phyloP scores from a whole-genome alignment of 192 early-diverging fungal genomes.

The Dissophora globulifera region DNA sequence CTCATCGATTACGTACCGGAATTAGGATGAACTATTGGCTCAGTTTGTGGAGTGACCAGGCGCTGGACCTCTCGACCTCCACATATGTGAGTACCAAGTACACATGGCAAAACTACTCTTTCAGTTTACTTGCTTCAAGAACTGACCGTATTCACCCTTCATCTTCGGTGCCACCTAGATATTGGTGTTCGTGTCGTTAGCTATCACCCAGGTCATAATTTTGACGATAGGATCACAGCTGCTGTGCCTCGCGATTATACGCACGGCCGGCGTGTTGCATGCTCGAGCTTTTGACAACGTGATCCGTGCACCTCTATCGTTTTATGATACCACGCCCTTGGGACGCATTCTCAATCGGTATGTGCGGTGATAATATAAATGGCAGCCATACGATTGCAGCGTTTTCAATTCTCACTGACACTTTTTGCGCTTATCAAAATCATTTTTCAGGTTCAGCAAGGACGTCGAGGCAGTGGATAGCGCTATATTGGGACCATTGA shows the following conservation, averaged over 20 bases:
- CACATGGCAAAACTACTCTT: too few relatives aligned
- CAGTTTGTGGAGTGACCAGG: conserved; percentile 11
- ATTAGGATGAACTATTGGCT: conserved; percentile 35
- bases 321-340: conserved; percentile 88
- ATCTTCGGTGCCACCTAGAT: conserved; percentile 3
- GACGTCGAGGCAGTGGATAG: conserved; percentile 79
- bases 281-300: conserved; percentile 68
- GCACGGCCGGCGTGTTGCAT: conserved; percentile 68
- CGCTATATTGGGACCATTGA: conserved; percentile 45
- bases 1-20: too few relatives aligned
- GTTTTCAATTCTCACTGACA: too few relatives aligned
- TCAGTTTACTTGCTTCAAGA: too few relatives aligned
- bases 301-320: conserved; percentile 70
- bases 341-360: conserved; percentile 85
- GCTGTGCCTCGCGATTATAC: conserved; percentile 43
- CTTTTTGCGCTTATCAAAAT: too few relatives aligned
- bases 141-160: too few relatives aligned
- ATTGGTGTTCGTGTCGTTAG: conserved; percentile 5
- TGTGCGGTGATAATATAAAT: too few relatives aligned
- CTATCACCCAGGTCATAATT: conserved; percentile 3
- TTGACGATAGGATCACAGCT: conserved; percentile 5
- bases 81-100: conserved; percentile 7
- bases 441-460: conserved; percentile 62
- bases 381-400: too few relatives aligned
- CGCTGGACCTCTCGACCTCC: conserved; percentile 3